Base-by-base conservation (phyloP, 140 eudicot species). In the Flaveria floridana region DNA sequence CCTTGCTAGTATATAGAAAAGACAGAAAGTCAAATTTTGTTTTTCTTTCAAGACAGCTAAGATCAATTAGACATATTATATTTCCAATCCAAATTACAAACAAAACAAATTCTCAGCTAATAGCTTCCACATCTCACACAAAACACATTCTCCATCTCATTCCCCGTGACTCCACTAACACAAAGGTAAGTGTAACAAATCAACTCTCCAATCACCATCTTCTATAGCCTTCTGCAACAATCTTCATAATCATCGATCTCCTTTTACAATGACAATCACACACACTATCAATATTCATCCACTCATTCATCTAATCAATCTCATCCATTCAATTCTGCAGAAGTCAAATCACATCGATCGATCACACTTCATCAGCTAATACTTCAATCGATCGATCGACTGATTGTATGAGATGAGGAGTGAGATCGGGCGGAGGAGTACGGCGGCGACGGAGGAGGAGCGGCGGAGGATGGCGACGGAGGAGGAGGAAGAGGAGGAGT, bases 401-500 rank as follows among this genome's bases (percentile, higher is more conserved):
- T 65, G 79, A 34, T 50, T 5, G 15, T 12, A 52, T 68, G 67
- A 1, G 42, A 79, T 73, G 75, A 46, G 79, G 79, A 79, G 65
- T 44, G 71, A 73, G 65, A 73, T 23, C 25, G 25, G 25, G 25
- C 25, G 25, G 25, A 23, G 25, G 25, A 23, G 25, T 23, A 23
- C 41, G 16, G 19, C 56, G 68, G 61, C 0, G 74, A 59, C 0
- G 74, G 69, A 41, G 68, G 80, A 25, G 68, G 81, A 68, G 19
- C 39, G 39, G 39, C 39, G 39, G 65, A 72, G 9, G 16, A 18
- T 44, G 62, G 63, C 0, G 75, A 50, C 0, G 68, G 70, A 25
- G 70, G 76, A 26, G 69, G 81, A 69, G 20, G 76, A 26, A 62
- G 81, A 69, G 20, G 71, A 58, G 30, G 82, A 79, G 76, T 79